These are phyloP conservation scores for Micractinium sp. DNA, from an alignment of 139 green algal species.

Conservation along the genomic window DNA sequence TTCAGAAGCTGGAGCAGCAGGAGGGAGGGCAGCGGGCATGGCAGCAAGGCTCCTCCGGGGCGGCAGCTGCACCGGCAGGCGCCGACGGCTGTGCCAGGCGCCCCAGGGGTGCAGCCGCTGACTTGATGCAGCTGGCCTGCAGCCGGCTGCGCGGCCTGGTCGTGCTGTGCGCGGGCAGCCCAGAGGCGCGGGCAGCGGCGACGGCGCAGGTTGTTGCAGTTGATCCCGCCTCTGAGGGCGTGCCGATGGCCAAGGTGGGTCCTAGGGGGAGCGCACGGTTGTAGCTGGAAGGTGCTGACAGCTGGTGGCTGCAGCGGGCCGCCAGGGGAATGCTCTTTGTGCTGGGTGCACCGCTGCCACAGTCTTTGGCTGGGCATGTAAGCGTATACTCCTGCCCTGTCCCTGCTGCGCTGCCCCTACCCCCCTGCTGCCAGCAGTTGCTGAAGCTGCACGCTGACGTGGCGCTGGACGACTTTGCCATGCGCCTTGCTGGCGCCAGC, in stretches of 20 bases:
- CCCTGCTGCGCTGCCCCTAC: not conserved
- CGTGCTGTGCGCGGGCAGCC: slow-evolving; percentile 39
- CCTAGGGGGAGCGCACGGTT: too few relatives aligned
- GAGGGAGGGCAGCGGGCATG: not conserved
- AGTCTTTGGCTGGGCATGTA: too few relatives aligned
- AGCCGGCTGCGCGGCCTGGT: slow-evolving; percentile 20
- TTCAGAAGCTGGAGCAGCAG: slow-evolving; percentile 19
- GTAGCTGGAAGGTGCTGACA: too few relatives aligned
- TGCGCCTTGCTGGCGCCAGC: slow-evolving; percentile 46
- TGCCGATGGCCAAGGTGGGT: slow-evolving; percentile 7
- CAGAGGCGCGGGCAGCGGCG: slow-evolving; percentile 21
- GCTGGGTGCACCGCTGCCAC: not conserved
- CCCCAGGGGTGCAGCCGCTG: not conserved
- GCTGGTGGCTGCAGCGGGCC: too few relatives aligned
- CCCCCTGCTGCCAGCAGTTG: slow-evolving; percentile 18
- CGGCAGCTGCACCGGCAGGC: not conserved
- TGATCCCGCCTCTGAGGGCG: slow-evolving; percentile 40
- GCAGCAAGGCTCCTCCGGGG: not conserved
- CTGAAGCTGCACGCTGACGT: slow-evolving; percentile 66
- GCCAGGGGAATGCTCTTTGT: not conserved
- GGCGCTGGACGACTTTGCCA: slow-evolving; percentile 27
- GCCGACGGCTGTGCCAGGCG: not conserved
- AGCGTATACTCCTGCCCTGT: too few relatives aligned
- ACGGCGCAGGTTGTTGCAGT: slow-evolving; percentile 33
- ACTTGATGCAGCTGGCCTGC: slow-evolving; percentile 57